phyloP scores from a whole-genome alignment of 805 yeast species.

The Metschnikowia amazonensis region DNA sequence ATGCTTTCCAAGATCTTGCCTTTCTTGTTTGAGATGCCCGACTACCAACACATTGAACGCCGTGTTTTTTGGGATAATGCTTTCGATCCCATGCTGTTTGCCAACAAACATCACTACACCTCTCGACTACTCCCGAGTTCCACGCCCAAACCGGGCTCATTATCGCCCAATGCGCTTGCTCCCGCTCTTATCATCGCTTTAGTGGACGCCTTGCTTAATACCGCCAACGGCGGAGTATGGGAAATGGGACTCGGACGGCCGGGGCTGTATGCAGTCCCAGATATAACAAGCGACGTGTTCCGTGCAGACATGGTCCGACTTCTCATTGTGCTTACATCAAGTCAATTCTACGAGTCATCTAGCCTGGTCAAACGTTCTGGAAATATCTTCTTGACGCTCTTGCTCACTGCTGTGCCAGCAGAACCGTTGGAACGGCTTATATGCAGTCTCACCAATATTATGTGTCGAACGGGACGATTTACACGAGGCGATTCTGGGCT shows the following conservation, averaged over 20 bases:
- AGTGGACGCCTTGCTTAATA: constrained; percentile 46
- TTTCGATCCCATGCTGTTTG: constrained; percentile 38
- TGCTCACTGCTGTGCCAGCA: constrained; percentile 50
- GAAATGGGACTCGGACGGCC: constrained; percentile 72
- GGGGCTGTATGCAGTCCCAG: constrained; percentile 23
- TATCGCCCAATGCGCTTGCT: not conserved
- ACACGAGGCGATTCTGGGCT: constrained; percentile 44
- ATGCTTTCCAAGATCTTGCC: constrained; percentile 66
- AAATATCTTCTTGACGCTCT: constrained; percentile 55
- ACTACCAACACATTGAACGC: constrained; percentile 25
- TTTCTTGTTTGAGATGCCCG: constrained; percentile 53
- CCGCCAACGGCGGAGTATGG: constrained; percentile 48
- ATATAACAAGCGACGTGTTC: constrained; percentile 49
- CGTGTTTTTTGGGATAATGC: constrained; percentile 30
- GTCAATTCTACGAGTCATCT: constrained; percentile 51
- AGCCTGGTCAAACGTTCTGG: constrained; percentile 45
- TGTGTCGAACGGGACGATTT: constrained; percentile 47
- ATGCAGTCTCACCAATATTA: constrained; percentile 66
- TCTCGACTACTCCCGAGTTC: too few relatives aligned
- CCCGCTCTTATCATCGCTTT: constrained; percentile 15
- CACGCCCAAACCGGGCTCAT: not conserved
- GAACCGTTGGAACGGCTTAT: constrained; percentile 48
- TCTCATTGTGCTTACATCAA: constrained; percentile 57
- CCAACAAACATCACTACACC: not conserved
- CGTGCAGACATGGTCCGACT: constrained; percentile 66